Conservation (phyloP, 2,329 filamentous ascomycete genomes). For the Biscogniauxia sp. region DNA sequence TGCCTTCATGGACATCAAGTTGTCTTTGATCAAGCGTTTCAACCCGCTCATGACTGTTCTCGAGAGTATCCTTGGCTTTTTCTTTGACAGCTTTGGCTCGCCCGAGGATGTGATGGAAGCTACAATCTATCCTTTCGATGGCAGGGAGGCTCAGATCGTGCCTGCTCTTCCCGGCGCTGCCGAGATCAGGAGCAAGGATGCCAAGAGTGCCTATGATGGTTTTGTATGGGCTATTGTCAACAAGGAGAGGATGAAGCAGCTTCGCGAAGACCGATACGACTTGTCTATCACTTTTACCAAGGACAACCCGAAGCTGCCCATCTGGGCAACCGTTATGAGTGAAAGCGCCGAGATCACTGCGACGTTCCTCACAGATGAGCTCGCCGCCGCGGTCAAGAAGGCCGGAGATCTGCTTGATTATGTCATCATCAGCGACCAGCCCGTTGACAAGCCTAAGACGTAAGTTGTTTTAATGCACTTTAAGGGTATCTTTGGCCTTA, state of each 20-base stretch:
- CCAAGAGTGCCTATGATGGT: slow-evolving; percentile 73
- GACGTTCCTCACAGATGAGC: slow-evolving; percentile 78
- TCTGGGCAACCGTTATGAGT: slow-evolving; percentile 92
- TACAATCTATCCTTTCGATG: slow-evolving; percentile 84
- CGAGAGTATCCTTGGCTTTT: slow-evolving; percentile 69
- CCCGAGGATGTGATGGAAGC: slow-evolving; percentile 75
- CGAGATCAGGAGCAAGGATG: slow-evolving; percentile 54
- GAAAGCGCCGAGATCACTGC: slow-evolving; percentile 96
- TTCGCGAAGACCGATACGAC: slow-evolving; percentile 92
- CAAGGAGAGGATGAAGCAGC: slow-evolving; percentile 87
- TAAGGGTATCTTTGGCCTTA: background rate
- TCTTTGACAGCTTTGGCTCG: slow-evolving; percentile 72
- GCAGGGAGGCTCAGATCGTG: slow-evolving; percentile 78
- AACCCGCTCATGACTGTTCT: slow-evolving; percentile 65
- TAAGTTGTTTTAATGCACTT: slow-evolving; percentile 42
- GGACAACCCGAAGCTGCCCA: slow-evolving; percentile 84
- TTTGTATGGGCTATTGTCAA: slow-evolving; percentile 96
- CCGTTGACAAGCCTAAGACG: slow-evolving; percentile 81
- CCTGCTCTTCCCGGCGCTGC: slow-evolving; percentile 60
- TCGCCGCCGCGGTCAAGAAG: slow-evolving; percentile 73
- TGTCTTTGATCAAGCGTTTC: slow-evolving; percentile 80
- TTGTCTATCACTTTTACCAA: slow-evolving; percentile 90
- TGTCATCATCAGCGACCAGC: slow-evolving; percentile 86
- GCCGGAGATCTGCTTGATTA: slow-evolving; percentile 83
- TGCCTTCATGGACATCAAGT: slow-evolving; percentile 82